A percentile compares a stretch with the other conserved stretches of the same genome.
Conservation (phyloP, 2,329 filamentous ascomycete genomes). For the Botrytis galanthina region DNA sequence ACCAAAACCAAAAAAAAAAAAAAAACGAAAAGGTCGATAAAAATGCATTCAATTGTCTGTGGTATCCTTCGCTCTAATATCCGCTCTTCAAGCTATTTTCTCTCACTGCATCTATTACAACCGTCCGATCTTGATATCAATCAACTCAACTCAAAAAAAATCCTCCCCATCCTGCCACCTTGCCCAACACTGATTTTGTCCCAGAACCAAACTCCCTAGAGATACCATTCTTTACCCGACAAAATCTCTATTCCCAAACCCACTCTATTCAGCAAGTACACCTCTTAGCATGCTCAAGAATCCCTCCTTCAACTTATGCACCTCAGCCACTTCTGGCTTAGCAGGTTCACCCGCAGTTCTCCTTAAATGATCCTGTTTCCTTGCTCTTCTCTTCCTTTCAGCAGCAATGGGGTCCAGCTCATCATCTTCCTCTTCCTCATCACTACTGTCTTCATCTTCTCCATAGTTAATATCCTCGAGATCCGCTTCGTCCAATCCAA, state of each 20-base stretch:
- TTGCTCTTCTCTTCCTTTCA: constrained; percentile 74
- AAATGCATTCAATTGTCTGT: background rate
- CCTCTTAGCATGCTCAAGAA: constrained; percentile 80
- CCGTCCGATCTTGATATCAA: background rate
- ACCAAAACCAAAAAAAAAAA: background rate
- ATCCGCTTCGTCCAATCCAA: constrained; percentile 84
- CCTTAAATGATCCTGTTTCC: constrained; percentile 75
- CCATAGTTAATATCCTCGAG: constrained; percentile 82
- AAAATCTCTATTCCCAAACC: background rate
- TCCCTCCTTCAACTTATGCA: constrained; percentile 74
- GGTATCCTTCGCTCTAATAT: background rate
- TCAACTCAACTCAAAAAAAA: background rate
- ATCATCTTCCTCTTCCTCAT: constrained; percentile 70
- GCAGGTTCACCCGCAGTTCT: constrained; percentile 78
- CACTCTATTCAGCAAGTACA: constrained; percentile 70
- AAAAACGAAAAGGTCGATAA: too few species aligned
- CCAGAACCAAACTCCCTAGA: background rate
- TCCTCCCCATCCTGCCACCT: background rate
- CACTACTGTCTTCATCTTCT: constrained; percentile 59
- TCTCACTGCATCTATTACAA: background rate
- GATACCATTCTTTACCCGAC: background rate
- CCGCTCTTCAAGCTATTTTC: background rate
- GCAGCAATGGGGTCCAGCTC: constrained; percentile 83
- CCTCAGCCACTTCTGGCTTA: constrained; percentile 76
- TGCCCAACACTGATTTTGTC: background rate